A percentile compares a stretch with the other conserved stretches of the same genome.
Evolutionary conservation across 768 basidiomycete genomes (phyloP).

Genomic region (Rhizopogon vinicolor): DNA sequence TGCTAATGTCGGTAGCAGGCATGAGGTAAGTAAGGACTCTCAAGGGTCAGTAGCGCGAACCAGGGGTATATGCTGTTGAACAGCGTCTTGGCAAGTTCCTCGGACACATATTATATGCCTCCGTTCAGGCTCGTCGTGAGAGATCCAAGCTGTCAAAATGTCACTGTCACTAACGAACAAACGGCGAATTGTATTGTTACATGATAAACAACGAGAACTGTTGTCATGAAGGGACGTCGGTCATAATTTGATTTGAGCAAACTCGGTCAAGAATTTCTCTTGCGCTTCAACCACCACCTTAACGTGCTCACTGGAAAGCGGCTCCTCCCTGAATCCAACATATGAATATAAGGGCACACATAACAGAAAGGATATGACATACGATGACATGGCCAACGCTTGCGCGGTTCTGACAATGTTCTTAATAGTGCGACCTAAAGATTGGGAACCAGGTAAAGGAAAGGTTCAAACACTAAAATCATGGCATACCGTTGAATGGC

Average conservation of each 20-base stretch:
- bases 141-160: neutral
- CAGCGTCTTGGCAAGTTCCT: no score
- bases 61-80: no score
- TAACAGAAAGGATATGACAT: neutral
- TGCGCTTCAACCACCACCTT: conserved; percentile 19
- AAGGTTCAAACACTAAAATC: neutral
- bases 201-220: neutral
- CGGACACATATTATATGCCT: no score
- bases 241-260: conserved; percentile 4
- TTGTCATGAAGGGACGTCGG: neutral
- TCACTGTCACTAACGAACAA: neutral
- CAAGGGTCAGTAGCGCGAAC: no score
- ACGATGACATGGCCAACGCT: conserved; percentile 22
- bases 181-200: neutral
- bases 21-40: no score
- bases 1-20: no score
- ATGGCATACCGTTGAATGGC: conserved; percentile 20
- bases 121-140: no score
- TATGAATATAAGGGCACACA: neutral
- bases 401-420: conserved; percentile 28
- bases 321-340: conserved; percentile 5
- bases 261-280: conserved; percentile 22
- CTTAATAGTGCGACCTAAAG: conserved; percentile 24
- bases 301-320: conserved; percentile 14
- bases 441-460: neutral